These are phyloP conservation scores for Aspergillus ibericus DNA, from an alignment of 2,329 filamentous ascomycete species.

Conservation along the genomic window DNA sequence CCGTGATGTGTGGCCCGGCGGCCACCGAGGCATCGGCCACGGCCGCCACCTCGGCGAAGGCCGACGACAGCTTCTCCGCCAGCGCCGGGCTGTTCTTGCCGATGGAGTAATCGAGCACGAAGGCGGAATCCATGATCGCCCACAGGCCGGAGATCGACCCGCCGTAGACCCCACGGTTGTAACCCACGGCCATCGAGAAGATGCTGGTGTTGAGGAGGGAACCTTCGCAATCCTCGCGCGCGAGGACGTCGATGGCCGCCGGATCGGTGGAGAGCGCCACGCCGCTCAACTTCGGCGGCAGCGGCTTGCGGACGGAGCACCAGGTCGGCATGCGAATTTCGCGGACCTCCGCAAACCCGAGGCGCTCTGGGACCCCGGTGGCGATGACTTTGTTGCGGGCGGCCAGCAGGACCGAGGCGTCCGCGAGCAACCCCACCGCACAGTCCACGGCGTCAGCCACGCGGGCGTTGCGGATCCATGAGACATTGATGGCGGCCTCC, in stretches of 20 bases:
- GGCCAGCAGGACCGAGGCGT: background rate
- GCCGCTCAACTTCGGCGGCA: background rate
- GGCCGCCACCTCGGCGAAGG: background rate
- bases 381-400: background rate
- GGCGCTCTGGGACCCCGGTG: background rate
- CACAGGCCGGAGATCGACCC: background rate
- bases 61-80: background rate
- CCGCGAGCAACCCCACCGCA: background rate
- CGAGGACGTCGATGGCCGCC: background rate
- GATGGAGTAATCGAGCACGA: background rate
- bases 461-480: background rate
- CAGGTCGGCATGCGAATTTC: background rate
- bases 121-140: background rate
- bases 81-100: background rate
- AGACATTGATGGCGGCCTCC: background rate
- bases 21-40: background rate
- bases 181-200: background rate
- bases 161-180: background rate
- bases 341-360: background rate
- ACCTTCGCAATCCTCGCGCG: background rate
- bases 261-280: background rate
- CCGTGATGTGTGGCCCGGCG: background rate
- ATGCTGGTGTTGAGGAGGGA: background rate
- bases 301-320: background rate
- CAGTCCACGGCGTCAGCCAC: conserved; percentile 4